These are phyloP conservation scores for Lophium mytilinum DNA, from an alignment of 495 filamentous ascomycete genomes.

Conservation along the genomic window DNA sequence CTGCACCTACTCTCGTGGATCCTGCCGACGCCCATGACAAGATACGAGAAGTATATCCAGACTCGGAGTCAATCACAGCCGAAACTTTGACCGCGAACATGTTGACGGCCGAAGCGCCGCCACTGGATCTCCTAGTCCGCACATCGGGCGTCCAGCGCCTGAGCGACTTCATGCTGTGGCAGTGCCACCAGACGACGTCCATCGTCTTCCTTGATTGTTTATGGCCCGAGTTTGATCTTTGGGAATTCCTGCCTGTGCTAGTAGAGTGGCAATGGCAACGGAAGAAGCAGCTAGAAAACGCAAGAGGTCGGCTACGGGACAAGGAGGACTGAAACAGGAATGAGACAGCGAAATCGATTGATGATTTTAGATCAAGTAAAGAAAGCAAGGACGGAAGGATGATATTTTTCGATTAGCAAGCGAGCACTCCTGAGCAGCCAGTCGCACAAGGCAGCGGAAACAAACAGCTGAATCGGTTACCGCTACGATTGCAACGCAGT, in stretches of 20 bases:
- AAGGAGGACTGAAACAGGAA: slow-evolving; percentile 2
- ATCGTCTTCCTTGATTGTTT: slow-evolving; percentile 86
- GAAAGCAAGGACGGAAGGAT: neutral
- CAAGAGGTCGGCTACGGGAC: slow-evolving; percentile 11
- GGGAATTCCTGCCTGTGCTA: slow-evolving; percentile 87
- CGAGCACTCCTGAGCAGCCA: too few relatives aligned
- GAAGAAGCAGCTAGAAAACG: slow-evolving; percentile 37
- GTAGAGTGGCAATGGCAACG: slow-evolving; percentile 82
- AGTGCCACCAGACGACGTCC: slow-evolving; percentile 85
- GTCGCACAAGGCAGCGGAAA: neutral
- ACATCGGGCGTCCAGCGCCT: slow-evolving; percentile 87
- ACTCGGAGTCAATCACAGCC: slow-evolving; percentile 80
- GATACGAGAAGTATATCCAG: slow-evolving; percentile 32
- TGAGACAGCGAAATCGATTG: neutral
- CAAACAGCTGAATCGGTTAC: neutral
- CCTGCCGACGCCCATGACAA: slow-evolving; percentile 17
- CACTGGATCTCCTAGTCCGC: slow-evolving; percentile 79
- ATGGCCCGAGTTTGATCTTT: slow-evolving; percentile 95
- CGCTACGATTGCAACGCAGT: neutral
- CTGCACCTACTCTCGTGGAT: slow-evolving; percentile 23
- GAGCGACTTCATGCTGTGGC: slow-evolving; percentile 98
- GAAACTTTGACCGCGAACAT: slow-evolving; percentile 71
- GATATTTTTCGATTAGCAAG: neutral
- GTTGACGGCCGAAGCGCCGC: slow-evolving; percentile 75
- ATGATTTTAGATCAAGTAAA: neutral